Percentiles rank a stretch among this genome's conserved stretches.
phyloP scores from a whole-genome alignment of 1,284 basidiomycete species.

The Laetiporus sulphureus region DNA sequence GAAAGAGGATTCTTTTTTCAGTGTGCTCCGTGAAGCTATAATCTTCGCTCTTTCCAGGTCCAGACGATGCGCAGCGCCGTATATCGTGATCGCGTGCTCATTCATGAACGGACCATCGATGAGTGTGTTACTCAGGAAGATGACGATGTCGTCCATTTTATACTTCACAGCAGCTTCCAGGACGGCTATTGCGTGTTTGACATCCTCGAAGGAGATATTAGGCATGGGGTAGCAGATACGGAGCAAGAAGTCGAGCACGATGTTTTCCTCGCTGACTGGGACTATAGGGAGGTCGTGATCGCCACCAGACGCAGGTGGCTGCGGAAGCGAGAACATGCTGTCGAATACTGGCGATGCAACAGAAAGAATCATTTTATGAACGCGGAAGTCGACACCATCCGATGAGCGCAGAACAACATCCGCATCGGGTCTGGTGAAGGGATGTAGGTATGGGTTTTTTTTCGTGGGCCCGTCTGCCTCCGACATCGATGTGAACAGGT shows the following conservation, averaged over 20 bases:
- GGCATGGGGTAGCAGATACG: constrained; percentile 31
- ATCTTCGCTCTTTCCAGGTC: no score
- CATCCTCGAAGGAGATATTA: constrained; percentile 9
- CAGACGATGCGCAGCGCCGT: no score
- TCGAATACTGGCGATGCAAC: constrained; percentile 17
- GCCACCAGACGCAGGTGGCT: no score
- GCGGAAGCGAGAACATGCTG: constrained; percentile 12
- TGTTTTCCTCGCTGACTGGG: constrained; percentile 24
- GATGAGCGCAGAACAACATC: constrained; percentile 5
- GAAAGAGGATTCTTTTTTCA: no score
- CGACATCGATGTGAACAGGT: no score
- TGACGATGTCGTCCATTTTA: no score
- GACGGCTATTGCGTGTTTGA: constrained; percentile 6
- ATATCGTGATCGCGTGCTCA: no score
- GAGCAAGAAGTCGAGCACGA: constrained; percentile 27
- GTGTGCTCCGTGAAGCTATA: no score
- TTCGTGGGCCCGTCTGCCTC: no score
- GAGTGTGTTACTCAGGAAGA: no score
- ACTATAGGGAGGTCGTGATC: constrained; percentile 6
- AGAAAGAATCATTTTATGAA: constrained; percentile 13
- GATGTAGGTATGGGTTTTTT: no score
- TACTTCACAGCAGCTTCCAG: constrained; percentile 15
- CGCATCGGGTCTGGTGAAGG: background rate
- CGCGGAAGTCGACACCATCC: constrained; percentile 5
- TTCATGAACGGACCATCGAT: no score